phyloP scores from a whole-genome alignment of 768 basidiomycete genomes.

The Phaeolepiota aurea region DNA sequence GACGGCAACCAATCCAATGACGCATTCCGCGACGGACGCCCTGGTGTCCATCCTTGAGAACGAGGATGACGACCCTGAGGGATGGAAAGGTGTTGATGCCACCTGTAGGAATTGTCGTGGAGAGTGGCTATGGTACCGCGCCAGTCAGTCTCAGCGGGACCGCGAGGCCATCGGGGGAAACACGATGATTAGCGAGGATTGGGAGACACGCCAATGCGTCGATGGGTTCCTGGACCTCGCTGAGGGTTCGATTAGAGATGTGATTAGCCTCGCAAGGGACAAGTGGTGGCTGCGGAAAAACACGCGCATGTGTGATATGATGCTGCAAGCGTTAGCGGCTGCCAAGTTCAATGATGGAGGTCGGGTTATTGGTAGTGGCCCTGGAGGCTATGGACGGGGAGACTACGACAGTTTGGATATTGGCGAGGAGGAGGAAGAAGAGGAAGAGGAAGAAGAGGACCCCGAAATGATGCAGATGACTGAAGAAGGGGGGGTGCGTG shows the following conservation, averaged over 20 bases:
- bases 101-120: conserved; percentile 62
- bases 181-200: conserved; percentile 34
- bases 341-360: conserved; percentile 31
- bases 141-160: conserved; percentile 37
- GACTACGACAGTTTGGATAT: conserved; percentile 8
- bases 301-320: conserved; percentile 60
- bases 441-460: conserved; percentile 37
- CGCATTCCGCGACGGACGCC: conserved; percentile 9
- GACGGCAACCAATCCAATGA: conserved; percentile 8
- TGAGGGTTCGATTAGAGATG: conserved; percentile 59
- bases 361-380: conserved; percentile 4
- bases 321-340: conserved; percentile 62
- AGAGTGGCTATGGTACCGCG: conserved; percentile 59
- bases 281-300: conserved; percentile 60
- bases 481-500: conserved; percentile 33
- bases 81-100: conserved; percentile 55
- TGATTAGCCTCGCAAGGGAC: conserved; percentile 55
- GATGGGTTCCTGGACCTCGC: conserved; percentile 69
- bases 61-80: conserved; percentile 62
- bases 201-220: conserved; percentile 60
- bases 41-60: conserved; percentile 51
- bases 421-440: conserved; percentile 19
- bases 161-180: conserved; percentile 50
- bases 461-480: conserved; percentile 29
- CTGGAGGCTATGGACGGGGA: conserved; percentile 4